phyloP scores from a whole-genome alignment of 306 rosid species.

The Mimosa pudica region DNA sequence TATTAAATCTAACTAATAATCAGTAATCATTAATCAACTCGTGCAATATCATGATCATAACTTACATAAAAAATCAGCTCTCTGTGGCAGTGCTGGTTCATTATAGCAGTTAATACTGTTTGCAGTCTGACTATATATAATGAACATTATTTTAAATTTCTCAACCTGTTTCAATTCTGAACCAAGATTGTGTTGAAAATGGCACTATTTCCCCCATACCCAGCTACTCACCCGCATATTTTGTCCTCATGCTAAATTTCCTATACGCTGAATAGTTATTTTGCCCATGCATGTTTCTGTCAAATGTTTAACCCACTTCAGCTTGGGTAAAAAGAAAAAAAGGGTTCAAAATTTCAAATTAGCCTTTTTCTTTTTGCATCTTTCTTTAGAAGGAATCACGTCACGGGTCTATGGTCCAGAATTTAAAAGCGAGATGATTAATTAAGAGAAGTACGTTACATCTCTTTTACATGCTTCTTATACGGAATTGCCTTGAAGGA shows the following conservation, averaged over 20 bases:
- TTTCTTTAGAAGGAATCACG: slow-evolving; percentile 8
- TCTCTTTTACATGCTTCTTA: slow-evolving; percentile 6
- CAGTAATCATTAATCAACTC: not conserved
- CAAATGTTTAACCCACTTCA: not conserved
- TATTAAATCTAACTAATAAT: not conserved
- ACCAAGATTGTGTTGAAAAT: not conserved
- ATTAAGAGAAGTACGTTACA: not conserved
- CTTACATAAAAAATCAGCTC: not conserved
- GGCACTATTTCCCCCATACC: not conserved
- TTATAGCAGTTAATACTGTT: not conserved
- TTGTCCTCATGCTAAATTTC: not conserved
- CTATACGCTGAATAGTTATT: not conserved
- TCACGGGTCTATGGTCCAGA: slow-evolving; percentile 25
- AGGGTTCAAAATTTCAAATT: slow-evolving; percentile 25
- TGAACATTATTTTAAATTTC: not conserved
- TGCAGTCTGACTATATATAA: not conserved
- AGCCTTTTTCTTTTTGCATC: not conserved
- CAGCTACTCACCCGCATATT: not conserved
- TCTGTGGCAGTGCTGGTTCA: not conserved
- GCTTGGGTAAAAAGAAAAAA: not conserved
- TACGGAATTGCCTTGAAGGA: not conserved
- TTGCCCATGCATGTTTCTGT: slow-evolving; percentile 10
- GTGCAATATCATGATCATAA: not conserved
- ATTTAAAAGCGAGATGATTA: not conserved
- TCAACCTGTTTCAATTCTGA: not conserved